Conservation (phyloP, 2,329 filamentous ascomycete genomes). For the Akanthomyces uredinophilus region DNA sequence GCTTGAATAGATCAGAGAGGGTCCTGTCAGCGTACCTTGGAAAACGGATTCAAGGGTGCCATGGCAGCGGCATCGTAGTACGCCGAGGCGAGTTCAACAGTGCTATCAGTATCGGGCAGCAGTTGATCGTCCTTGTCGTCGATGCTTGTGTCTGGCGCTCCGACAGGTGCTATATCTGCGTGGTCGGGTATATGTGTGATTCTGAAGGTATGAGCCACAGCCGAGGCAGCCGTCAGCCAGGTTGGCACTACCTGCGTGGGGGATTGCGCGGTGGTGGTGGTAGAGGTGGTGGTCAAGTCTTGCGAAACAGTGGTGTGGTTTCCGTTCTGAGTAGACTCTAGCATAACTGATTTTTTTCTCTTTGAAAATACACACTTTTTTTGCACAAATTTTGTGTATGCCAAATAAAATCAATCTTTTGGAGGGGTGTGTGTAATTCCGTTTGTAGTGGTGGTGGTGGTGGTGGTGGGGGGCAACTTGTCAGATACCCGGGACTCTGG, state of each 20-base stretch:
- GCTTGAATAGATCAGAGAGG: background rate
- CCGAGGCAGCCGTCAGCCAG: slow-evolving; percentile 11
- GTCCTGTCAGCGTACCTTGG: slow-evolving; percentile 41
- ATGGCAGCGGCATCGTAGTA: slow-evolving; percentile 56
- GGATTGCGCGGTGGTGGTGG: background rate
- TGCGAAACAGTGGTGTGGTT: background rate
- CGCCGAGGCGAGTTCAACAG: slow-evolving; percentile 31
- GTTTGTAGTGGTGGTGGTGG: too few relatives aligned
- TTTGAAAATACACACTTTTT: too few relatives aligned
- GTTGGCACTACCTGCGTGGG: background rate
- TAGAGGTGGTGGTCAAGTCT: background rate
- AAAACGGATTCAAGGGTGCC: slow-evolving; percentile 50
- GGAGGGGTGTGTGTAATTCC: too few relatives aligned
- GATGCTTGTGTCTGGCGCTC: background rate
- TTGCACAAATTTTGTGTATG: background rate
- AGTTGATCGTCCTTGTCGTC: background rate
- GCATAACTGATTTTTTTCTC: background rate
- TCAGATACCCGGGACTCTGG: background rate
- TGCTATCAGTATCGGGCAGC: background rate
- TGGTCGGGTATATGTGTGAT: slow-evolving; percentile 5
- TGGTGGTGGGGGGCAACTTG: background rate
- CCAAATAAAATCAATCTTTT: too few relatives aligned
- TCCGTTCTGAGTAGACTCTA: slow-evolving; percentile 4
- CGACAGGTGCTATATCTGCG: background rate
- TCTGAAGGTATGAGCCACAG: slow-evolving; percentile 8